phyloP scores from a whole-genome alignment of 331 rosid genomes.

The Acacia concinna region DNA sequence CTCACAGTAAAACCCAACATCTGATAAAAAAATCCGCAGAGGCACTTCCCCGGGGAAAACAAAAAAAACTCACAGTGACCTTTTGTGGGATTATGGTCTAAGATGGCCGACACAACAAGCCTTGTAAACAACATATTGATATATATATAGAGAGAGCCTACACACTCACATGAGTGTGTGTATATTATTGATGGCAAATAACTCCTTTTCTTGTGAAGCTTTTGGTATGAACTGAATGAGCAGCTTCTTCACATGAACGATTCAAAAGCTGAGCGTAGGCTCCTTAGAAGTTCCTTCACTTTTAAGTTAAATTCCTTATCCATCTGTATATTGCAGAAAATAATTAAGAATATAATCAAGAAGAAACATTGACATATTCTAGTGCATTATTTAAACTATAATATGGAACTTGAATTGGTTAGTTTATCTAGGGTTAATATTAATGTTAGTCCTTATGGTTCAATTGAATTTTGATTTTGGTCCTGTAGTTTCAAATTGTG shows the following conservation, averaged over 20 bases:
- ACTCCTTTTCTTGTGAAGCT: constrained; percentile 35
- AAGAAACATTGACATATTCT: not conserved
- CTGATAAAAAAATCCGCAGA: constrained; percentile 33
- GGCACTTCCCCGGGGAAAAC: not conserved
- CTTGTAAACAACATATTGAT: constrained; percentile 33
- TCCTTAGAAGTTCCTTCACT: constrained; percentile 70
- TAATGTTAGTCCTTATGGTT: no score
- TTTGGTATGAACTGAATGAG: constrained; percentile 18
- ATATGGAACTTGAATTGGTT: no score
- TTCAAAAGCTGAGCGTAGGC: constrained; percentile 55
- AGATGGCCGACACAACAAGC: constrained; percentile 45
- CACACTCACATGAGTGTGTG: not conserved
- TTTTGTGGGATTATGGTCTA: constrained; percentile 38
- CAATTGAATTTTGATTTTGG: no score
- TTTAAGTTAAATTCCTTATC: constrained; percentile 64
- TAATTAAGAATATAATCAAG: not conserved
- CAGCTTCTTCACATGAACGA: constrained; percentile 50
- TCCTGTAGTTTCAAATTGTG: no score
- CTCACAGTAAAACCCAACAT: constrained; percentile 24
- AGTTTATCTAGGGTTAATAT: not conserved
- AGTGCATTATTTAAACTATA: no score
- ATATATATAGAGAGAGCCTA: constrained; percentile 1
- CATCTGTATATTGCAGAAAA: constrained; percentile 62
- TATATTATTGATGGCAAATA: constrained; percentile 11
- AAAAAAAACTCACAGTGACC: constrained; percentile 47